A percentile compares a stretch with the other conserved stretches of the same genome.
phyloP scores from a whole-genome alignment of 1,284 basidiomycete species.

The Irpex sp. region DNA sequence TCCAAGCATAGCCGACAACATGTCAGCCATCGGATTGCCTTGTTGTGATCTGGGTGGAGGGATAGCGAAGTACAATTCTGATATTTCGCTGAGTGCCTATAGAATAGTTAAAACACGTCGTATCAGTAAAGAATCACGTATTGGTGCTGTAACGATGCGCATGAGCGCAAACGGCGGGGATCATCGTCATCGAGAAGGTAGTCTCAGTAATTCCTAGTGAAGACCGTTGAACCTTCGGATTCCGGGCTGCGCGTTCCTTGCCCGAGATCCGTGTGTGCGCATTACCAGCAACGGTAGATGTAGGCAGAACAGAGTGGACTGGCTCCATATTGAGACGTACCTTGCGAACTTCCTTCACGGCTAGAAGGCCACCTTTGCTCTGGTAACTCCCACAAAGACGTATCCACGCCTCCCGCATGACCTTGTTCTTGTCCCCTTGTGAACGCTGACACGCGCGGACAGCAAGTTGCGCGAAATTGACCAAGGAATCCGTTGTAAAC shows the following conservation, averaged over 20 bases:
- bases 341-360: constrained; percentile 68
- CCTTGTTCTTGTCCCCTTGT: constrained; percentile 70
- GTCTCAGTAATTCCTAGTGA: not conserved
- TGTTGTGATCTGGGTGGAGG: constrained; percentile 66
- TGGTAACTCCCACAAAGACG: constrained; percentile 81
- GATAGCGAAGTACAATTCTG: constrained; percentile 78
- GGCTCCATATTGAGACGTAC: constrained; percentile 38
- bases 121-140: not conserved
- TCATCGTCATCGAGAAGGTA: not conserved
- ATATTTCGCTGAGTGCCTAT: constrained; percentile 42
- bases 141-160: not conserved
- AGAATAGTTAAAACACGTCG: not conserved
- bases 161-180: not conserved
- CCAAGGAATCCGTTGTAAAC: constrained; percentile 65
- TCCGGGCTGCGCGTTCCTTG: not conserved
- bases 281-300: not conserved
- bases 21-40: constrained; percentile 78
- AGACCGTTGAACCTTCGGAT: not conserved
- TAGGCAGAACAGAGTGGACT: not conserved
- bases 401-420: constrained; percentile 78
- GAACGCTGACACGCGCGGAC: constrained; percentile 82
- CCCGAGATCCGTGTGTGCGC: not conserved
- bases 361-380: constrained; percentile 57
- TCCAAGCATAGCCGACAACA: constrained; percentile 80
- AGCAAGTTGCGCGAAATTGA: constrained; percentile 89